These are phyloP conservation scores for Colletotrichum karsti DNA, from an alignment of 2,329 filamentous ascomycete genomes.

Conservation along the genomic window DNA sequence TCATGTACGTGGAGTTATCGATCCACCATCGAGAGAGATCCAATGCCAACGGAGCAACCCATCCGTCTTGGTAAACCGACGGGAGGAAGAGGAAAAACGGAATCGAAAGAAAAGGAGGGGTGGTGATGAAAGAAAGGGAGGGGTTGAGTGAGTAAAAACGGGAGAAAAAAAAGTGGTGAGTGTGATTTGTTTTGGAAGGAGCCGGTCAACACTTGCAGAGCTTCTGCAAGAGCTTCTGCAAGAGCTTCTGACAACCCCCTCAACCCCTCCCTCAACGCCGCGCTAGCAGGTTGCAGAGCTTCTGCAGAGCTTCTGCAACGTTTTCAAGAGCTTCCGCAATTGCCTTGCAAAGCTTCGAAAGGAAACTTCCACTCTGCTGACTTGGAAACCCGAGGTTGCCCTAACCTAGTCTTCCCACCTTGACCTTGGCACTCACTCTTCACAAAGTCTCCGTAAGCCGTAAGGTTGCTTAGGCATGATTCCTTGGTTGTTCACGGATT, in stretches of 20 bases:
- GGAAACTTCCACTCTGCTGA: not conserved
- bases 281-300: slow-evolving; percentile 27
- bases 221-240: slow-evolving; percentile 24
- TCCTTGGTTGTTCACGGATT: not conserved
- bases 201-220: slow-evolving; percentile 18
- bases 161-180: not conserved
- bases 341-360: slow-evolving; percentile 18
- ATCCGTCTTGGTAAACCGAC: not conserved
- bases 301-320: slow-evolving; percentile 14
- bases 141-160: not conserved
- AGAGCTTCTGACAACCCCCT: slow-evolving; percentile 21
- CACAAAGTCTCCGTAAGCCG: not conserved
- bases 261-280: not conserved
- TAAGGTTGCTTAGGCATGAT: not conserved
- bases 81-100: too few relatives aligned
- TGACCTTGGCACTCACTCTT: too few relatives aligned
- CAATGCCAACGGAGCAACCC: not conserved
- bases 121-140: not conserved
- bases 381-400: not conserved
- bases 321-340: not conserved
- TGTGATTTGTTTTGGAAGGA: not conserved
- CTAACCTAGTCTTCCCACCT: not conserved
- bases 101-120: not conserved
- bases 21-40: slow-evolving; percentile 17
- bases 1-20: slow-evolving; percentile 24